Base-by-base conservation (phyloP, 768 basidiomycete genomes). In the Roridomyces roridus region DNA sequence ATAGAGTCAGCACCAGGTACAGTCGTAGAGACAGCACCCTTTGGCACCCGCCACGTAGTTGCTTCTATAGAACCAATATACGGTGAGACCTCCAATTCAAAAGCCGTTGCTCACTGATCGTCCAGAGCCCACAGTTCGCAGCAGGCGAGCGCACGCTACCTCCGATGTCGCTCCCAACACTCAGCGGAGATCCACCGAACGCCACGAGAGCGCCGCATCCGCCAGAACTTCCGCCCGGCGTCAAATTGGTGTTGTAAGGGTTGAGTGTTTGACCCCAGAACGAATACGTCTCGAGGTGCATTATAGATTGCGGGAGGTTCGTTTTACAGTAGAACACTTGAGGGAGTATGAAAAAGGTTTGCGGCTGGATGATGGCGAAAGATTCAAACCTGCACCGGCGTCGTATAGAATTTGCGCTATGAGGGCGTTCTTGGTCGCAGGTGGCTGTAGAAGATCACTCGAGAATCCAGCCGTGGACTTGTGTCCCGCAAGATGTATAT, bases 221-320 rank as follows among this genome's bases (percentile, higher is more conserved):
- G 7, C 83, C 83, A 2, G 78, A 78, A 10, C 80, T 82, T n/a
- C 84, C 84, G 12, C 84, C 83, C 1, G 74, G 65, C 0, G 77
- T 80, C 21, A 81, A 65, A 11, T 67, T 44, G 2, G 74, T 68
- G 57, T 83, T 82, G 67, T 70, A 65, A 1, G 83, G 83, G 52
- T 84, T 82, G 26, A 72, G 63, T 41, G 67, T 69, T 43, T 70
- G 69, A n/a, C 72, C 70, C 59, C 70, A 72, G 48, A 72, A 71
- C 17, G 68, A 74, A 36, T 63, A 58, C 15, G 56, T 69, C 63
- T 76, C 69, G 48, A 80, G 53, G 4, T 77, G 74, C 77, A 78
- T 77, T 26, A 79, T 57, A 4, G 71, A 63, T 63, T 82, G 80
- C 0, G 77, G 76, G 28, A 75, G 72, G 54, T 78, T 79, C 12